Conservation (phyloP, 2,329 filamentous ascomycete species). For the Exophiala oligosperma region DNA sequence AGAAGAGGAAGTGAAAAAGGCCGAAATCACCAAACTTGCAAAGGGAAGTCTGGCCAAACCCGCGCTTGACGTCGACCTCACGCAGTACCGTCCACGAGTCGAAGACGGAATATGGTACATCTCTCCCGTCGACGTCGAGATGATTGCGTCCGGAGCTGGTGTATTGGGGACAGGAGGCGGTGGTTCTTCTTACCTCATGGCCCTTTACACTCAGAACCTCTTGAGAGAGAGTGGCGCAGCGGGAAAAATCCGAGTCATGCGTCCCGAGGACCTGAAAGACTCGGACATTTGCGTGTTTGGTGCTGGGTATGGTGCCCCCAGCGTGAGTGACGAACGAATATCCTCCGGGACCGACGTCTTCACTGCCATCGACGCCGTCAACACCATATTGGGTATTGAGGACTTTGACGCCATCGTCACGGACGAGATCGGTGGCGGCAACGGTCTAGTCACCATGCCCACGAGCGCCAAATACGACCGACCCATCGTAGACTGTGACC, state of each 20-base stretch:
- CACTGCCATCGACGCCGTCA: slow-evolving; percentile 40
- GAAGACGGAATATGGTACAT: slow-evolving; percentile 38
- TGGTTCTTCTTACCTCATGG: slow-evolving; percentile 47
- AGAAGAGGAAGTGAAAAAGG: slow-evolving; percentile 27
- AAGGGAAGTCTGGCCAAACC: slow-evolving; percentile 14
- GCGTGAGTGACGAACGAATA: slow-evolving; percentile 33
- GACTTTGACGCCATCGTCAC: slow-evolving; percentile 40
- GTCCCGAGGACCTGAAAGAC: slow-evolving; percentile 40
- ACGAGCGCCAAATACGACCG: slow-evolving; percentile 35
- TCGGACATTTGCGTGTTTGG: slow-evolving; percentile 44
- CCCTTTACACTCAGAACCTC: slow-evolving; percentile 44
- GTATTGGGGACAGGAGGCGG: slow-evolving; percentile 43
- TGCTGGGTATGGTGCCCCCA: slow-evolving; percentile 46
- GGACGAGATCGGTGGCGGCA: slow-evolving; percentile 38
- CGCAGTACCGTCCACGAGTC: slow-evolving; percentile 36
- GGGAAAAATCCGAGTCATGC: slow-evolving; percentile 44
- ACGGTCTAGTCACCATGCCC: slow-evolving; percentile 38
- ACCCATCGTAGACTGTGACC: slow-evolving; percentile 48
- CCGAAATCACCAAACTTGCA: slow-evolving; percentile 11
- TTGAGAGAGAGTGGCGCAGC: slow-evolving; percentile 34
- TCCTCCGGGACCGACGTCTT: slow-evolving; percentile 31
- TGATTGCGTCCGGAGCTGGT: slow-evolving; percentile 40
- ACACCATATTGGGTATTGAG: slow-evolving; percentile 32
- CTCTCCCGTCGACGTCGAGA: slow-evolving; percentile 38
- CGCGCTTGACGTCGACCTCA: slow-evolving; percentile 30